Conservation (phyloP, 2,329 filamentous ascomycete species). For the Penicillium freii region DNA sequence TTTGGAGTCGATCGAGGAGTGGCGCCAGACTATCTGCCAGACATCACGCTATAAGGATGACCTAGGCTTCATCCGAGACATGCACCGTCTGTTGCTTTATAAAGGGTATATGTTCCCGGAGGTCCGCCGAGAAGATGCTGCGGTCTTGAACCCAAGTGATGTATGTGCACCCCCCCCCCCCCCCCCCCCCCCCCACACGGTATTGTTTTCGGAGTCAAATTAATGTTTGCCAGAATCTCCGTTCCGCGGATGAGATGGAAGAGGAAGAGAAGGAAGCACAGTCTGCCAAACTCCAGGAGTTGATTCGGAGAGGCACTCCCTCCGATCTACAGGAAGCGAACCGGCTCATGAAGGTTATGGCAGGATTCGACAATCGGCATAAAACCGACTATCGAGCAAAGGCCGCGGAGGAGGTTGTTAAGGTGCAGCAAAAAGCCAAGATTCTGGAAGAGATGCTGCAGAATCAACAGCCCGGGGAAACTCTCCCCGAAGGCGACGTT, state of each 20-base stretch:
- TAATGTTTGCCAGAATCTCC: constrained; percentile 67
- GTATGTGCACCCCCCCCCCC: constrained; percentile 55
- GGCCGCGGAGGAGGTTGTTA: constrained; percentile 89
- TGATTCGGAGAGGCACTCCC: constrained; percentile 87
- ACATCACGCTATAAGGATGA: constrained; percentile 98
- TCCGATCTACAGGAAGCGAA: constrained; percentile 96
- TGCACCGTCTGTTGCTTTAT: constrained; percentile 93
- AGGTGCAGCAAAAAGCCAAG: constrained; percentile 92
- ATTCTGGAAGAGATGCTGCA: constrained; percentile 91
- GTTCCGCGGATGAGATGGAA: constrained; percentile 98
- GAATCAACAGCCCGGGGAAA: constrained; percentile 76
- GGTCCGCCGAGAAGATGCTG: constrained; percentile 87
- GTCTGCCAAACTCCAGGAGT: constrained; percentile 95
- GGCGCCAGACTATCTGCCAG: constrained; percentile 96
- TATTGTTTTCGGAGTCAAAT: constrained; percentile 15
- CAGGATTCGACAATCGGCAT: constrained; percentile 88
- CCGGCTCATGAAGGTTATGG: constrained; percentile 98
- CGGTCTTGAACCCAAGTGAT: constrained; percentile 93
- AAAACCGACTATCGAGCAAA: constrained; percentile 98
- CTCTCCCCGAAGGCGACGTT: constrained; percentile 67
- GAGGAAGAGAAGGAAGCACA: constrained; percentile 93
- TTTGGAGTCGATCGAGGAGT: constrained; percentile 95
- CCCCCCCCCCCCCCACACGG: background rate
- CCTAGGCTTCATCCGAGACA: constrained; percentile 91
- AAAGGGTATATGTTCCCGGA: constrained; percentile 97